phyloP scores from a whole-genome alignment of 768 basidiomycete genomes.

The Tricholoma hemisulphureum region DNA sequence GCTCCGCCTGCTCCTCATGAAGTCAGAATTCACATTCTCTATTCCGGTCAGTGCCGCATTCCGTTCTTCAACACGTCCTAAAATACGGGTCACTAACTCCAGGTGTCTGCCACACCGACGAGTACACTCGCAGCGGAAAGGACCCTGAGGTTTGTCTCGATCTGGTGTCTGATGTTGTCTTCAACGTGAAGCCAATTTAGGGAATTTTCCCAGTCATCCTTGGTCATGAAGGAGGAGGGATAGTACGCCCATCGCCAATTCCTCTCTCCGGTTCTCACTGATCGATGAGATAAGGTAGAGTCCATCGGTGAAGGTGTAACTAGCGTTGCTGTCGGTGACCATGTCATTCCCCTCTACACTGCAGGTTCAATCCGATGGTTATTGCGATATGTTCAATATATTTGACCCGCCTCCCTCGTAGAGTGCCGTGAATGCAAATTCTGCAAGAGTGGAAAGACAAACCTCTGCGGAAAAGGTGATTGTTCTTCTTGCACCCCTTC shows the following conservation, averaged over 20 bases:
- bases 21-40: slow-evolving; percentile 89
- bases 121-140: slow-evolving; percentile 93
- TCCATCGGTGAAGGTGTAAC: slow-evolving; percentile 97
- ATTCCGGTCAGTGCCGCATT: slow-evolving; percentile 63
- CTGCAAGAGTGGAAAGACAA: slow-evolving; percentile 98
- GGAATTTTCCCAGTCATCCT: slow-evolving; percentile 91
- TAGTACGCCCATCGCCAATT: slow-evolving; percentile 49
- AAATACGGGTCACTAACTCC: slow-evolving; percentile 7
- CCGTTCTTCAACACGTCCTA: background rate
- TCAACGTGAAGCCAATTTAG: slow-evolving; percentile 34
- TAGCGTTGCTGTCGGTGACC: slow-evolving; percentile 74
- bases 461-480: slow-evolving; percentile 91
- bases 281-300: slow-evolving; percentile 66
- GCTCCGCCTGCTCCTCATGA: slow-evolving; percentile 87
- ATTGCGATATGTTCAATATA: background rate
- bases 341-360: slow-evolving; percentile 96
- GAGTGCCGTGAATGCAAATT: slow-evolving; percentile 98
- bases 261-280: slow-evolving; percentile 3
- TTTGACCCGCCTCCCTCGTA: slow-evolving; percentile 23
- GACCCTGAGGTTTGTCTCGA: slow-evolving; percentile 76
- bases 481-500: background rate
- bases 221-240: slow-evolving; percentile 92
- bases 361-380: slow-evolving; percentile 55
- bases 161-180: background rate
- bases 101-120: slow-evolving; percentile 98